These are phyloP conservation scores for Trichoderma asperelloides DNA, from an alignment of 495 filamentous ascomycete genomes.

Conservation along the genomic window DNA sequence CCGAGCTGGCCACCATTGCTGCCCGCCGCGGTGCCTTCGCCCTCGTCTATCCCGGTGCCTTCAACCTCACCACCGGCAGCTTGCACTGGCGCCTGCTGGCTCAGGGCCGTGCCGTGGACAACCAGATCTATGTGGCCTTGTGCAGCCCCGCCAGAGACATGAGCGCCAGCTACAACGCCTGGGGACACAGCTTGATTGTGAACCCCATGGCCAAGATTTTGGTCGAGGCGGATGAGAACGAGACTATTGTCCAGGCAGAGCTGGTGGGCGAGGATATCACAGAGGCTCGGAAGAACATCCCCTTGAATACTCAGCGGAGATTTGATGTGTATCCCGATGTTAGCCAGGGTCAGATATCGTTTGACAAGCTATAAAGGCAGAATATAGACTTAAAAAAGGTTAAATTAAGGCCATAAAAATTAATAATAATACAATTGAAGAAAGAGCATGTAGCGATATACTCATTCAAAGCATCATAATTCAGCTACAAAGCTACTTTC, in stretches of 20 bases:
- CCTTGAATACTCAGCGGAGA: slow-evolving; percentile 72
- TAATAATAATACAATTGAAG: neutral
- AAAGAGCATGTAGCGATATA: too few species aligned
- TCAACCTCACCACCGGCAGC: slow-evolving; percentile 86
- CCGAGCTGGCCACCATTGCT: slow-evolving; percentile 85
- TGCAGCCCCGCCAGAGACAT: slow-evolving; percentile 85
- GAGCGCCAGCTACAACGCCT: slow-evolving; percentile 74
- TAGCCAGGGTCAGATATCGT: slow-evolving; percentile 36
- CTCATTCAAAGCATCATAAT: too few species aligned
- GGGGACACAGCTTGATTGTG: slow-evolving; percentile 79
- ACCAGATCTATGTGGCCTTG: slow-evolving; percentile 88
- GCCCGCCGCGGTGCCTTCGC: slow-evolving; percentile 65
- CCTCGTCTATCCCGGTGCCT: slow-evolving; percentile 87
- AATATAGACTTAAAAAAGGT: neutral
- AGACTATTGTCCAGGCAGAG: slow-evolving; percentile 69
- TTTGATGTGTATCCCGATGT: slow-evolving; percentile 98
- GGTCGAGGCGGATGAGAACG: slow-evolving; percentile 60
- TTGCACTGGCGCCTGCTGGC: slow-evolving; percentile 85
- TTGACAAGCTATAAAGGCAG: slow-evolving; percentile 15
- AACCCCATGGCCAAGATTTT: slow-evolving; percentile 84
- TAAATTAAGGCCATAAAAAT: neutral
- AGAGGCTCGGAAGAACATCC: slow-evolving; percentile 74
- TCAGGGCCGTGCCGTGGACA: slow-evolving; percentile 80
- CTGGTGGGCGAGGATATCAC: slow-evolving; percentile 63
- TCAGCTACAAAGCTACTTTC: too few species aligned